These are phyloP conservation scores for Boehmeria nivea DNA, from an alignment of 306 rosid species.

Conservation along the genomic window DNA sequence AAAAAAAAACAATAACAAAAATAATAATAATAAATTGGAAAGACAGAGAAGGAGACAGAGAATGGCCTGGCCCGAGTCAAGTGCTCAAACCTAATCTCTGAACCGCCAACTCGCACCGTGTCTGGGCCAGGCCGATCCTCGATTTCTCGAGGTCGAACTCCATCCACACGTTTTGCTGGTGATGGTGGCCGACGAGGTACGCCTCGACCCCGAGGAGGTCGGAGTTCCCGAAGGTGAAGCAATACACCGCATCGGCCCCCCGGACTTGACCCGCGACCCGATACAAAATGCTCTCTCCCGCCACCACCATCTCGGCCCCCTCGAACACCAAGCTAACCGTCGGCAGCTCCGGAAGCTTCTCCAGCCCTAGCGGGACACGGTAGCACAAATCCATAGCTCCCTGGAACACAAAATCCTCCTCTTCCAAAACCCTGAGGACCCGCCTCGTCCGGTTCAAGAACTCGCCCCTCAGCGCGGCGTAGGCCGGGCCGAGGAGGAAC, in stretches of 20 bases:
- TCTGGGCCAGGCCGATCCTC: constrained; percentile 59
- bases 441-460: constrained; percentile 43
- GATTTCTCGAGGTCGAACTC: constrained; percentile 65
- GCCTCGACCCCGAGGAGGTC: constrained; percentile 76
- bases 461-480: constrained; percentile 40
- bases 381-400: constrained; percentile 73
- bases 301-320: constrained; percentile 59
- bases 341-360: constrained; percentile 38
- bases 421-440: constrained; percentile 38
- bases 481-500: constrained; percentile 68
- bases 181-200: constrained; percentile 74
- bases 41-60: no score
- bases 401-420: constrained; percentile 59
- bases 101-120: constrained; percentile 52
- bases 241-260: constrained; percentile 53
- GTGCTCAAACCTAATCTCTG: constrained; percentile 31
- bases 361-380: constrained; percentile 34
- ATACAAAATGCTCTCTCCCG: constrained; percentile 47
- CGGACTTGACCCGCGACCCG: constrained; percentile 36
- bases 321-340: constrained; percentile 55
- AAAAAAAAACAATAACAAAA: no score
- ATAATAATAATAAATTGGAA: no score
- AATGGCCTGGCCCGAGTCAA: constrained; percentile 2
- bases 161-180: constrained; percentile 82
- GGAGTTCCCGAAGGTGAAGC: constrained; percentile 85